Evolutionary conservation across 2,329 filamentous ascomycete species (phyloP).

Genomic region (Fusarium oligoseptatum): DNA sequence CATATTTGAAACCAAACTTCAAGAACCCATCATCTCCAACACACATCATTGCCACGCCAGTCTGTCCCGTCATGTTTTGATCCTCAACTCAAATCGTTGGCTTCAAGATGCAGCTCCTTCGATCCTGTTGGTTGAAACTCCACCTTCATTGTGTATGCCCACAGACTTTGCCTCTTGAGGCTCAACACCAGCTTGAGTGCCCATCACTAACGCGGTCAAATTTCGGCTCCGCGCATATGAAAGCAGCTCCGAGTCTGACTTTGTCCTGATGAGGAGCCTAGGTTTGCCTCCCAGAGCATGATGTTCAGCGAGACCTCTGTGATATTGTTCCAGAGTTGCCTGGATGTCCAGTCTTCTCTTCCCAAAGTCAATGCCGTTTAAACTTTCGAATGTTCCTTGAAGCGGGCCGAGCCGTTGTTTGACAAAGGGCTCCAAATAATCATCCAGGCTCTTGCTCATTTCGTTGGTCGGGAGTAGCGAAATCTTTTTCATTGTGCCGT

Average conservation of each 20-base stretch:
- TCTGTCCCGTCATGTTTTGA: neutral
- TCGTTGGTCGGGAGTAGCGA: neutral
- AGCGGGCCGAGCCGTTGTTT: neutral
- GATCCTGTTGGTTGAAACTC: neutral
- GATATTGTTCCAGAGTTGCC: neutral
- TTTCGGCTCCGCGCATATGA: neutral
- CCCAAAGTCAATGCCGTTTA: neutral
- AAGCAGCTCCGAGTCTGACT: neutral
- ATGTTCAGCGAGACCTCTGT: neutral
- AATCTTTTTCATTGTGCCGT: neutral
- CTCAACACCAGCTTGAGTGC: neutral
- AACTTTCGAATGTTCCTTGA: neutral
- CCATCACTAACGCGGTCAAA: neutral
- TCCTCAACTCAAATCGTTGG: neutral
- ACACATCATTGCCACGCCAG: neutral
- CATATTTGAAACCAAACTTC: conserved; percentile 2
- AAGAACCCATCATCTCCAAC: neutral
- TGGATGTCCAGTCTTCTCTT: neutral
- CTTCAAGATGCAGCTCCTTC: neutral
- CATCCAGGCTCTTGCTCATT: neutral
- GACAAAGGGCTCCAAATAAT: neutral
- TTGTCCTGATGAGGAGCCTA: neutral
- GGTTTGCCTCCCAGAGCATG: neutral
- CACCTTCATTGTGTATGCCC: neutral
- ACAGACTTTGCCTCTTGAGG: neutral